Evolutionary conservation across 2,329 filamentous ascomycete genomes (phyloP), one percentile per base, ranked within the genome.

Genomic region (Aaosphaeria arxii): DNA sequence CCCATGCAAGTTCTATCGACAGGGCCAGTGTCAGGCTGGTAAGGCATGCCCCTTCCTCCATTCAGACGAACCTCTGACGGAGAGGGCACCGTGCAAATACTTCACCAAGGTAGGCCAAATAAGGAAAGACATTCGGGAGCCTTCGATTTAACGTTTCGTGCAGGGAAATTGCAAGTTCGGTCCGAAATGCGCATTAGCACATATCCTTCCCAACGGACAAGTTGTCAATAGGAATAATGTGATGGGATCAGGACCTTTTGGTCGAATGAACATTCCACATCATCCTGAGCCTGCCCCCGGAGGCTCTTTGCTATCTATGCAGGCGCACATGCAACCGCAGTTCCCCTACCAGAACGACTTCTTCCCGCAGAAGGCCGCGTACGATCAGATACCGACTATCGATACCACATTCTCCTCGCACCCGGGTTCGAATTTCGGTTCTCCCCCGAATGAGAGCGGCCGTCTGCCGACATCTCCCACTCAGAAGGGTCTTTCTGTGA

Each of bases 91-190:
- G 9, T 99, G 94, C 85, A 99, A 97, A 75, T 99, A 97, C 76
- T 99, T 97, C 71, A 88, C 91, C 66, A 99, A 97, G 86, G 91
- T 95, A 77, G 42, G n/a, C 13, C 29, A 13, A 28, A n/a, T 24
- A 24, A 24, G 17, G 5, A 31, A 7, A 24, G 43, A 13, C 11
- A 28, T 44, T 31, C 28, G 7, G 13, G 6, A 38, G 30, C 17
- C 36, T 3, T 38, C 40, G 36, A 40, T 32, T 42, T 9, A 51
- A 13, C 33, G 9, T 13, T 32, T 39, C 17, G n/a, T 17, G 30
- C 62, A 96, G 90, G 94, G 94, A 58, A 96, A 96, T 74, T 99
- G 94, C 84, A 97, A 97, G 72, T 99, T 97, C 70, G 94, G 94
- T 53, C 88, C 90, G 55, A 97, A 97, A 74, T 99, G 94, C 78